Percentiles rank a stretch among this genome's conserved stretches.
phyloP scores from a whole-genome alignment of 2,329 filamentous ascomycete species.

The Ophiostoma tasmaniense region DNA sequence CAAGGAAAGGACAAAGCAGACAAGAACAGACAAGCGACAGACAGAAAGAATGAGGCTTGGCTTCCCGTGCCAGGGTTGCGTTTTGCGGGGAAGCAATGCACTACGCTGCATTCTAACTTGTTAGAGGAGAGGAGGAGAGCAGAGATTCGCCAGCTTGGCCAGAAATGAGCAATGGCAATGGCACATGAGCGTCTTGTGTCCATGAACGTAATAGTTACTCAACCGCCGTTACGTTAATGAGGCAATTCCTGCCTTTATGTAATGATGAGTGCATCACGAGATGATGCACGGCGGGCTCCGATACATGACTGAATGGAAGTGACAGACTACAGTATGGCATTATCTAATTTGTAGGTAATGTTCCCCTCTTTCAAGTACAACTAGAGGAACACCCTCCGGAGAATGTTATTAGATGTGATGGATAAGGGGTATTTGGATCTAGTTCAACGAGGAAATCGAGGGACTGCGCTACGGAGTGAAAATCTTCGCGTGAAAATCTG shows the following conservation, averaged over 20 bases:
- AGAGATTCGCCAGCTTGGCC: neutral
- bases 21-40: neutral
- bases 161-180: neutral
- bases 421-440: neutral
- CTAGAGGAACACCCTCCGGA: neutral
- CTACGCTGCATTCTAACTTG: neutral
- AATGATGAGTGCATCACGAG: neutral
- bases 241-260: neutral
- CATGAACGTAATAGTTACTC: neutral
- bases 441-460: neutral
- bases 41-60: neutral
- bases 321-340: neutral
- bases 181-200: neutral
- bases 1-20: neutral
- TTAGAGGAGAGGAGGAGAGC: neutral
- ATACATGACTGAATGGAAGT: neutral
- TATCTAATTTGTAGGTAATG: slow-evolving; percentile 1
- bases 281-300: neutral
- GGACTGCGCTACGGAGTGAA: neutral
- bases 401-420: neutral
- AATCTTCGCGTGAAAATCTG: neutral
- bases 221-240: neutral
- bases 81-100: slow-evolving; percentile 3
- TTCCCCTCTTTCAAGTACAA: neutral
- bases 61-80: slow-evolving; percentile 2